Percentiles rank a stretch among this genome's conserved stretches.
Evolutionary conservation across 305 asterid species (phyloP).

Genomic region (Striga hermonthica): DNA sequence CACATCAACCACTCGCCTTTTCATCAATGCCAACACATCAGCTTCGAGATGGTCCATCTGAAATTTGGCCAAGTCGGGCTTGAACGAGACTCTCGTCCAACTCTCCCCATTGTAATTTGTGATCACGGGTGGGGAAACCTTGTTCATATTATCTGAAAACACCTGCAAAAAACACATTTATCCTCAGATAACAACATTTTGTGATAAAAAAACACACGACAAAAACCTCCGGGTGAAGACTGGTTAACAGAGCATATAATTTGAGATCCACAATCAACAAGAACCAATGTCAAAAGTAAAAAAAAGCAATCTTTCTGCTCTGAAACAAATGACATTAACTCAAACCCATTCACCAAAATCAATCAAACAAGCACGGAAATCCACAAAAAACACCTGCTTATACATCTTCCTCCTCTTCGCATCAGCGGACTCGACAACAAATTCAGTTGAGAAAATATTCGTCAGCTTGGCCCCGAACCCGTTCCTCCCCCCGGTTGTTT

Average conservation of each 20-base stretch:
- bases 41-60: constrained; percentile 80
- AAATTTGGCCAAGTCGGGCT: constrained; percentile 87
- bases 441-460: constrained; percentile 82
- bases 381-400: constrained; percentile 53
- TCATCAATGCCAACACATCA: constrained; percentile 89
- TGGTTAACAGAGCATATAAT: too few species aligned
- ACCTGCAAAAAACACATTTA: constrained; percentile 44
- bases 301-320: not conserved
- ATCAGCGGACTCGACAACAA: constrained; percentile 87
- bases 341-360: too few species aligned
- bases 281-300: too few species aligned
- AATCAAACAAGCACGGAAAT: too few species aligned
- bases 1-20: constrained; percentile 85
- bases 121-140: constrained; percentile 62
- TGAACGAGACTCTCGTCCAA: constrained; percentile 89
- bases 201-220: too few species aligned
- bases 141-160: constrained; percentile 80
- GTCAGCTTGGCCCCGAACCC: constrained; percentile 96
- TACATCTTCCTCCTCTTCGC: constrained; percentile 73
- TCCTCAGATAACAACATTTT: too few species aligned
- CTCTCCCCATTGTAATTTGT: constrained; percentile 76
- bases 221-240: too few species aligned
- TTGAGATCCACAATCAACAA: too few species aligned
- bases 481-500: constrained; percentile 94
- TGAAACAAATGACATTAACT: too few species aligned